Conservation (phyloP, 2,329 filamentous ascomycete genomes). For the Calonectria pteridis region DNA sequence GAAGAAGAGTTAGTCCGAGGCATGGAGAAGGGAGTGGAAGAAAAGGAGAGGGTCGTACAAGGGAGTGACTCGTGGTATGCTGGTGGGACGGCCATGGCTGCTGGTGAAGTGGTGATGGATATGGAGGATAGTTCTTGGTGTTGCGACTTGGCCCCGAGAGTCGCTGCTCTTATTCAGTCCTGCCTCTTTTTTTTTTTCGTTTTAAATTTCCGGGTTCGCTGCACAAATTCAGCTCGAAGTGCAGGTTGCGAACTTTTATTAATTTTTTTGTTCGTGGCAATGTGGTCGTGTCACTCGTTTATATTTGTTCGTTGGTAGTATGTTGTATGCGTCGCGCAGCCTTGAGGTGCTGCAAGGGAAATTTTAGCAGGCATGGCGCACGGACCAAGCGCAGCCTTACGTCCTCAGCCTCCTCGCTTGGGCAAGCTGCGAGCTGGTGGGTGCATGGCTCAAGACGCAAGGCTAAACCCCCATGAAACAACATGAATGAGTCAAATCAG, state of each 20-base stretch:
- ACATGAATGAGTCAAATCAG: not conserved
- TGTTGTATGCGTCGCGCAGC: not conserved
- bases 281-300: not conserved
- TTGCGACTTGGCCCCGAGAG: not conserved
- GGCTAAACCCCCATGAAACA: not conserved
- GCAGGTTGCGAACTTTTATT: not conserved
- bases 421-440: not conserved
- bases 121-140: not conserved
- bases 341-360: slow-evolving; percentile 6
- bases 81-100: slow-evolving; percentile 47
- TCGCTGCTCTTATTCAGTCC: not conserved
- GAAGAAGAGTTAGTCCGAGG: slow-evolving; percentile 30
- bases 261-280: not conserved
- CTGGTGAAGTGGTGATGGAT: slow-evolving; percentile 20
- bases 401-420: slow-evolving; percentile 31
- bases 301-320: not conserved
- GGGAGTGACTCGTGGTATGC: slow-evolving; percentile 82
- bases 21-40: not conserved
- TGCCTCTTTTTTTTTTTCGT: not conserved
- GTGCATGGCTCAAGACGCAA: not conserved
- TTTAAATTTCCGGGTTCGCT: not conserved
- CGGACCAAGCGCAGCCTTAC: slow-evolving; percentile 34
- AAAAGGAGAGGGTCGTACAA: slow-evolving; percentile 64
- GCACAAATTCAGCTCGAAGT: not conserved
- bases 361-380: slow-evolving; percentile 21